Evolutionary conservation across 2,329 filamentous ascomycete genomes (phyloP).

Genomic region (Thelonectria blattea): DNA sequence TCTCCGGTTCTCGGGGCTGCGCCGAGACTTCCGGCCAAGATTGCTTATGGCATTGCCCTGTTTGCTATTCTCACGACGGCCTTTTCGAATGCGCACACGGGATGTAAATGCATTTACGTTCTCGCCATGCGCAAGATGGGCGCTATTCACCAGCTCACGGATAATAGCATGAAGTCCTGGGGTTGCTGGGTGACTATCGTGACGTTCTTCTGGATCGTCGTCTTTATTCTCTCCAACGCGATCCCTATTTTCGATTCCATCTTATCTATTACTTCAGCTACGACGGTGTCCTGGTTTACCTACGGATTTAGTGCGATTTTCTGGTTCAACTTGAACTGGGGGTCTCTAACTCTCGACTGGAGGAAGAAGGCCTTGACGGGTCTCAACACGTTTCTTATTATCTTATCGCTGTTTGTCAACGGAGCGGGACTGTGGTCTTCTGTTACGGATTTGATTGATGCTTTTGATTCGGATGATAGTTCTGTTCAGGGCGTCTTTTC

Average conservation of each 20-base stretch:
- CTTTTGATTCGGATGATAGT: conserved; percentile 23
- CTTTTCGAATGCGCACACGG: conserved; percentile 35
- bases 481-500: conserved; percentile 31
- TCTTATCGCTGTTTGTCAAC: conserved; percentile 33
- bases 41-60: conserved; percentile 37
- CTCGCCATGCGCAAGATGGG: conserved; percentile 27
- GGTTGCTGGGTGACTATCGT: conserved; percentile 34
- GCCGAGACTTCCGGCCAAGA: conserved; percentile 30
- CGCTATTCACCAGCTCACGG: conserved; percentile 27
- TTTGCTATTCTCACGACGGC: conserved; percentile 34
- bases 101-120: conserved; percentile 37
- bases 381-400: conserved; percentile 31
- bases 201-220: conserved; percentile 32
- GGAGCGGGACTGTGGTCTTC: conserved; percentile 35
- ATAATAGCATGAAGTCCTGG: conserved; percentile 37
- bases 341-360: conserved; percentile 26
- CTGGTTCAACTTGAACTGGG: conserved; percentile 35
- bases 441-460: conserved; percentile 31
- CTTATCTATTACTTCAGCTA: conserved; percentile 35
- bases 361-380: conserved; percentile 27
- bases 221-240: conserved; percentile 37
- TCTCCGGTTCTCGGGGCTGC: conserved; percentile 36
- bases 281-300: conserved; percentile 37
- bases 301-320: conserved; percentile 35
- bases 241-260: conserved; percentile 41